phyloP scores from a whole-genome alignment of 805 yeast species.

The Candida ponderosae region DNA sequence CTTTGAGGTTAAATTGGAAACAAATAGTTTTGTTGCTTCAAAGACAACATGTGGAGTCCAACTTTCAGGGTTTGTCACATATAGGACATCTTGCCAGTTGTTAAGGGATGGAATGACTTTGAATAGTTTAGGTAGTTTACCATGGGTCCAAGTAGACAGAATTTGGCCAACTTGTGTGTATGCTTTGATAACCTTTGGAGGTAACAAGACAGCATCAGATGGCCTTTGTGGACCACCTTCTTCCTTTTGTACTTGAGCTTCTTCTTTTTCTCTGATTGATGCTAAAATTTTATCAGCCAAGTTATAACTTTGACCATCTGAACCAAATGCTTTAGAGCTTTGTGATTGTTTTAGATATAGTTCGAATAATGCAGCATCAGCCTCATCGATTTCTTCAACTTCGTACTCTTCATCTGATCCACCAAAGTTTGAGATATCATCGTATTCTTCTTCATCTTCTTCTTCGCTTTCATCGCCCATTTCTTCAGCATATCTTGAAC shows the following conservation, averaged over 20 bases:
- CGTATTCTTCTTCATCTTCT: conserved; percentile 30
- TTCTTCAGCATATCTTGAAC: conserved; percentile 37
- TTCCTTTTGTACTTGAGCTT: conserved; percentile 20
- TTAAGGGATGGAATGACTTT: conserved; percentile 87
- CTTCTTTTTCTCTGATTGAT: conserved; percentile 71
- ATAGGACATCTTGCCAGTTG: conserved; percentile 94
- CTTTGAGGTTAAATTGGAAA: conserved; percentile 77
- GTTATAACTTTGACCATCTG: conserved; percentile 43
- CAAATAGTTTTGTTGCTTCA: conserved; percentile 92
- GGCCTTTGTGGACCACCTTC: conserved; percentile 29
- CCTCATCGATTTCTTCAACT: conserved; percentile 59
- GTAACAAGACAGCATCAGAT: conserved; percentile 73
- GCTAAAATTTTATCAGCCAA: conserved; percentile 94
- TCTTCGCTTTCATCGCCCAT: conserved; percentile 38
- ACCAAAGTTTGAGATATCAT: conserved; percentile 43
- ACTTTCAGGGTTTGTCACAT: conserved; percentile 82
- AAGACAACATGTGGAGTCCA: conserved; percentile 96
- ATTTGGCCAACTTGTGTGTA: conserved; percentile 88
- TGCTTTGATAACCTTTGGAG: conserved; percentile 94
- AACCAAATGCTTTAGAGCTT: conserved; percentile 23
- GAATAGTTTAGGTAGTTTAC: conserved; percentile 93
- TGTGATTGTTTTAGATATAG: conserved; percentile 49
- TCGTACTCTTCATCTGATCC: conserved; percentile 35
- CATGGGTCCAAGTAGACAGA: conserved; percentile 84
- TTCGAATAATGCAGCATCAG: conserved; percentile 80